phyloP scores from a whole-genome alignment of 306 rosid species.

The Morella rubra region DNA sequence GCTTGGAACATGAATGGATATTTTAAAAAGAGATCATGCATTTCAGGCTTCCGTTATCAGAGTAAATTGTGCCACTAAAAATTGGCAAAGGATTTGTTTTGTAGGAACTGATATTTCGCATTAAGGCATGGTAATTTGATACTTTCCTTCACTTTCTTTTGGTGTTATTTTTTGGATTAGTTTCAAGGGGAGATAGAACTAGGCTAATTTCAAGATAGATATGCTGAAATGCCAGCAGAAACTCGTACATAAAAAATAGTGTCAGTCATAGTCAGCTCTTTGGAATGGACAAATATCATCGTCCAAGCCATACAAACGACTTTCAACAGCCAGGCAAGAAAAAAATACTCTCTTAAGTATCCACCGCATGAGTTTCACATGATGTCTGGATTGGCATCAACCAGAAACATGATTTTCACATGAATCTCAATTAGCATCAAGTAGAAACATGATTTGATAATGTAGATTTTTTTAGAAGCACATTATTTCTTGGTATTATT shows the following conservation, averaged over 20 bases:
- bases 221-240: neutral
- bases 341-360: neutral
- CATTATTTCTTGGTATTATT: neutral
- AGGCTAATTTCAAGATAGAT: neutral
- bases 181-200: neutral
- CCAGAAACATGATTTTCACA: neutral
- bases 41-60: neutral
- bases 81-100: neutral
- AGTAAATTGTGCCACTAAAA: neutral
- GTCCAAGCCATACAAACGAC: no score
- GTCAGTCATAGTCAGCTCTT: neutral
- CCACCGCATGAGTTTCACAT: neutral
- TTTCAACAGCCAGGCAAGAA: neutral
- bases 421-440: neutral
- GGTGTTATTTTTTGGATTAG: neutral
- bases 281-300: neutral
- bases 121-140: constrained; percentile 1
- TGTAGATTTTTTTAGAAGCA: neutral
- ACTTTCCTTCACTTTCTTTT: neutral
- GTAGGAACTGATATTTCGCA: neutral
- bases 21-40: neutral
- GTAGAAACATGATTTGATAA: neutral
- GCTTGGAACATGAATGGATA: neutral
- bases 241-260: neutral
- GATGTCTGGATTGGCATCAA: neutral